These are phyloP conservation scores for Botryosphaeria agaves DNA, from an alignment of 2,329 filamentous ascomycete species.

Conservation along the genomic window DNA sequence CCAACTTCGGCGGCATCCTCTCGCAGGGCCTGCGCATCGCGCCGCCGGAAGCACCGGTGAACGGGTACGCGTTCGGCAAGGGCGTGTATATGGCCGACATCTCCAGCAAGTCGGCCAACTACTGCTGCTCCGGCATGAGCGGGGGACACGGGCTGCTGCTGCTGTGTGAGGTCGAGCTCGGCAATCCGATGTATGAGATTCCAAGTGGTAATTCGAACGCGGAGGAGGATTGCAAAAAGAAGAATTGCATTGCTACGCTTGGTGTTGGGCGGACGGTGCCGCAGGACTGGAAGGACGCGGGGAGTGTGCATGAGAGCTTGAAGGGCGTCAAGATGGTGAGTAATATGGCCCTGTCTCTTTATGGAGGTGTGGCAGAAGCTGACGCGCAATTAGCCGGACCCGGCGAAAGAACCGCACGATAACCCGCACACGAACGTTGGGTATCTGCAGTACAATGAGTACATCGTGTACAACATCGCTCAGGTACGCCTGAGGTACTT, in stretches of 20 bases:
- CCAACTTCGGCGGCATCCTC: constrained; percentile 77
- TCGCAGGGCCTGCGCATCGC: constrained; percentile 81
- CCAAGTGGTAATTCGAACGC: constrained; percentile 41
- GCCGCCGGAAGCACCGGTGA: constrained; percentile 62
- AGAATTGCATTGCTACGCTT: constrained; percentile 49
- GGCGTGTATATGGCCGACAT: constrained; percentile 81
- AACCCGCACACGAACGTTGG: too few relatives aligned
- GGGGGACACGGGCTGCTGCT: constrained; percentile 56
- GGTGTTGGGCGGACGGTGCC: constrained; percentile 52
- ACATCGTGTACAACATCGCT: constrained; percentile 51
- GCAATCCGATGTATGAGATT: constrained; percentile 54
- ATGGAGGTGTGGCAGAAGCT: too few relatives aligned
- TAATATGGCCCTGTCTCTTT: too few relatives aligned
- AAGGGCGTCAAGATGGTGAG: constrained; percentile 53
- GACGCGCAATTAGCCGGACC: too few relatives aligned
- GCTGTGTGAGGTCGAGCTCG: constrained; percentile 72
- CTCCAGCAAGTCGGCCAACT: constrained; percentile 65
- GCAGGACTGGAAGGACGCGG: constrained; percentile 57
- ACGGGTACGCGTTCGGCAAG: constrained; percentile 80
- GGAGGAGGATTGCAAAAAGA: constrained; percentile 40
- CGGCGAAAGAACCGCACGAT: background rate
- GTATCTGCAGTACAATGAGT: constrained; percentile 52
- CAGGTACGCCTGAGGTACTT: constrained; percentile 57
- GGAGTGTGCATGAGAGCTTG: constrained; percentile 43
- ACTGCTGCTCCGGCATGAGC: constrained; percentile 48